Evolutionary conservation across 148 eudicot species (phyloP), one percentile per base, ranked within the genome.

Genomic region (Chenopodium berlandieri): DNA sequence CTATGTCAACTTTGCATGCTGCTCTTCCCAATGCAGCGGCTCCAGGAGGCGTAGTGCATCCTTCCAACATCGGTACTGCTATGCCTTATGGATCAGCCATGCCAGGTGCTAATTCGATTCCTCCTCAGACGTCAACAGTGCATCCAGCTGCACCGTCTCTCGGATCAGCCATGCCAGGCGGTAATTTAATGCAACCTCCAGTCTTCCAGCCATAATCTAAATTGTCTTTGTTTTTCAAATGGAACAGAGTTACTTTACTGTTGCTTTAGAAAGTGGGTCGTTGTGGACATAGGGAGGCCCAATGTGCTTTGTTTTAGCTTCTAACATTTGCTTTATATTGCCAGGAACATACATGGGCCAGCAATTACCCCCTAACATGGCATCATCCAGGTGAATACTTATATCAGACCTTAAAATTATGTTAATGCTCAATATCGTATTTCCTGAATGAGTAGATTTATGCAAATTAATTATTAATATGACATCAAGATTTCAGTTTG

Each of bases 1-100:
- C 98, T 50, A 82, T 94, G 92, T 82, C 87, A 80, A 82, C 99
- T 50, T 82, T 96, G 90, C 95, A 94, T 84, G 87, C 90, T 80
- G 94, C 92, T 76, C 78, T 94, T 70, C 97, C 97, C 66, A 89
- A 88, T 46, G 40, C 84, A 78, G 83, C 79, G 17, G 87, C 87
- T 79, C 84, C 94, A 44, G 73, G 89, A 82, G 90, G 94, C 72
- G 52, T 89, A 67, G 79, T 66, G 73, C 91, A 64, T 73, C 50
- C 90, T 82, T 82, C 93, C 20, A 86, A 85, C 82, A 80, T 87
- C 10, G 89, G 86, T 82, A 77, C 87, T 62, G 78, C 80, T 44
- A 46, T 86, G 40, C 89, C 90, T 66, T 65, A 88, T 62, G 75
- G 48, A 72, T 72, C 54, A 10, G 48, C 25, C 50, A 40, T 71